These are phyloP conservation scores for Lactarius vividus DNA, from an alignment of 768 basidiomycete species.

Conservation along the genomic window DNA sequence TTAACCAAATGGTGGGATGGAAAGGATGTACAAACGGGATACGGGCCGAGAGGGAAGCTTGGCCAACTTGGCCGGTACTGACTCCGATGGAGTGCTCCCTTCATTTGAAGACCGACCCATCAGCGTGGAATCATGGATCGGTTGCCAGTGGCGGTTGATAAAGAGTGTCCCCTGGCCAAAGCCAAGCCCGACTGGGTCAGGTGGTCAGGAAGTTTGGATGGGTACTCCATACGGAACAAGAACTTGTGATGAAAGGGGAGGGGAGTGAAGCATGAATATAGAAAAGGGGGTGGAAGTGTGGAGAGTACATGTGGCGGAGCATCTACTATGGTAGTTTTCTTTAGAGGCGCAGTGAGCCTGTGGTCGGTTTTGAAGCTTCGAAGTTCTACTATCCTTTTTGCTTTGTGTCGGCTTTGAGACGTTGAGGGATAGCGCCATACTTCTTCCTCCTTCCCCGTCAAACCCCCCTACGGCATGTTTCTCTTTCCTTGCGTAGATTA, in stretches of 20 bases:
- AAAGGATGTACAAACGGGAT: neutral
- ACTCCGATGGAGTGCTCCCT: neutral
- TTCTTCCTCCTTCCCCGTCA: neutral
- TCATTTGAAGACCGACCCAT: neutral
- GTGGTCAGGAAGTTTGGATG: neutral
- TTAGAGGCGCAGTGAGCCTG: too few relatives aligned
- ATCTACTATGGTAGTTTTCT: too few relatives aligned
- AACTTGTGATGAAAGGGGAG: neutral
- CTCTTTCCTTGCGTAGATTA: neutral
- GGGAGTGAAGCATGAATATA: too few relatives aligned
- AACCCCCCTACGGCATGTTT: neutral
- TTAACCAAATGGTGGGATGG: neutral
- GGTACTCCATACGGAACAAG: neutral
- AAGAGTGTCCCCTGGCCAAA: neutral
- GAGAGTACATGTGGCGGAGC: neutral
- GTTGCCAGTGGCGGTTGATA: neutral
- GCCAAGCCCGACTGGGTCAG: neutral
- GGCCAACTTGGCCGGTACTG: too few relatives aligned
- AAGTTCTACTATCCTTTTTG: too few relatives aligned
- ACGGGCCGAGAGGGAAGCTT: neutral
- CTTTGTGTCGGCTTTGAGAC: neutral
- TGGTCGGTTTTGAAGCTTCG: too few relatives aligned
- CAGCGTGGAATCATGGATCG: neutral
- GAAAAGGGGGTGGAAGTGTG: too few relatives aligned
- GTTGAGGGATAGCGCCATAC: neutral